These are phyloP conservation scores for Suillus decipiens DNA, from an alignment of 768 basidiomycete genomes.

Conservation along the genomic window DNA sequence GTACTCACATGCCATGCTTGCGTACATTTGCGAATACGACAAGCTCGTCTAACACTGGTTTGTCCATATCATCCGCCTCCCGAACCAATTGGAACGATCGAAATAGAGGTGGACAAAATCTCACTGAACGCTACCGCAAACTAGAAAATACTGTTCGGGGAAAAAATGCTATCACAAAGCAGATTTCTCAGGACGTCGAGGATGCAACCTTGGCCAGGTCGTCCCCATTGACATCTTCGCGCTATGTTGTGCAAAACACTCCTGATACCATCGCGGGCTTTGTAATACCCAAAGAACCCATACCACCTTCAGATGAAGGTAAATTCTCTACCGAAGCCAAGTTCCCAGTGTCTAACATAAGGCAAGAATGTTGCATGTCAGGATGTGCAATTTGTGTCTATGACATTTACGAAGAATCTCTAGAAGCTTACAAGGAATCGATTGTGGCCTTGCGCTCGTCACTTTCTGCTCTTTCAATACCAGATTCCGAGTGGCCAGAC, in stretches of 20 bases:
- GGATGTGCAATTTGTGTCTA: conserved; percentile 93
- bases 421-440: conserved; percentile 60
- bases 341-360: background rate
- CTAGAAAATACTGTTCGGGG: conserved; percentile 56
- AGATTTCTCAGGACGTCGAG: conserved; percentile 20
- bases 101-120: conserved; percentile 53
- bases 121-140: conserved; percentile 54
- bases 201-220: conserved; percentile 10
- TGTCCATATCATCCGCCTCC: background rate
- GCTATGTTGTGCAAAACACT: background rate
- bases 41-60: background rate
- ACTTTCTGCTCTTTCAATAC: conserved; percentile 49
- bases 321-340: conserved; percentile 17
- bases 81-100: background rate
- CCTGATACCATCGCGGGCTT: conserved; percentile 26
- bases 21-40: conserved; percentile 9
- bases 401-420: conserved; percentile 79
- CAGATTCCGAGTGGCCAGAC: conserved; percentile 66
- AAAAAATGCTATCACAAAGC: conserved; percentile 39
- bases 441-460: conserved; percentile 50
- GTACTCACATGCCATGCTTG: conserved; percentile 8
- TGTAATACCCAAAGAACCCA: conserved; percentile 61
- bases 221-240: background rate
- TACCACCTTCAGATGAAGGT: conserved; percentile 69
- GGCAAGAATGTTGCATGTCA: conserved; percentile 90